Evolutionary conservation across 805 yeast species (phyloP).

Genomic region (Zygosaccharomyces bailii): DNA sequence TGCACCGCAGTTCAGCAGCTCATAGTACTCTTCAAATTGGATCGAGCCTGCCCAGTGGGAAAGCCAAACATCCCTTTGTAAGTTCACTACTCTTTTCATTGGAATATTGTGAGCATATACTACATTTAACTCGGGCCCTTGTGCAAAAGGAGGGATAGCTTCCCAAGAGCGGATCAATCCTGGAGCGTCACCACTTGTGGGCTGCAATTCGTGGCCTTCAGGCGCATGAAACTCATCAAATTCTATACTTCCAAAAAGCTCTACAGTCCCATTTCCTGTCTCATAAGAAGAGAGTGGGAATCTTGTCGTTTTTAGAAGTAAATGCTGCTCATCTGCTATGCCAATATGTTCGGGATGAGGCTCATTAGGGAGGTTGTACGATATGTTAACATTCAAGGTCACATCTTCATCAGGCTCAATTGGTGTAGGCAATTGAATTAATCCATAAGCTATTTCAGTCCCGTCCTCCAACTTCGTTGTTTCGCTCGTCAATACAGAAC

Average conservation of each 20-base stretch:
- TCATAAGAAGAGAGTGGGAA: constrained; percentile 59
- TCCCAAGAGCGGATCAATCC: constrained; percentile 56
- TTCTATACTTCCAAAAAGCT: constrained; percentile 29
- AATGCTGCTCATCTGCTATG: constrained; percentile 57
- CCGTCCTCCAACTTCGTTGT: constrained; percentile 27
- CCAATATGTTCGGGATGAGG: constrained; percentile 65
- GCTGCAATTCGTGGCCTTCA: constrained; percentile 34
- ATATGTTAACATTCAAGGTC: constrained; percentile 48
- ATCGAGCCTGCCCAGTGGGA: constrained; percentile 76
- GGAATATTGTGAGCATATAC: constrained; percentile 66
- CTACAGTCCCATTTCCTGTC: constrained; percentile 52
- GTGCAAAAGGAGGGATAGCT: constrained; percentile 43
- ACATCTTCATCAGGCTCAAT: constrained; percentile 58
- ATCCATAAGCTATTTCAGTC: constrained; percentile 40
- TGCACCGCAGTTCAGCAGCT: constrained; percentile 74
- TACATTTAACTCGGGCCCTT: constrained; percentile 49
- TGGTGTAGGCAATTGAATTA: constrained; percentile 57
- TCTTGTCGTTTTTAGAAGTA: constrained; percentile 53
- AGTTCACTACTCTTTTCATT: constrained; percentile 52
- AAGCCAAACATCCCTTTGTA: constrained; percentile 79
- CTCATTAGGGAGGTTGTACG: constrained; percentile 44
- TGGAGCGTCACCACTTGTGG: constrained; percentile 40
- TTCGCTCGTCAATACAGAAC: constrained; percentile 30
- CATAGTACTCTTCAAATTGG: constrained; percentile 82
- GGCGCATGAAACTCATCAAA: constrained; percentile 20